phyloP scores from a whole-genome alignment of 1,284 basidiomycete species.

The Cutaneotrichosporon daszewskae region DNA sequence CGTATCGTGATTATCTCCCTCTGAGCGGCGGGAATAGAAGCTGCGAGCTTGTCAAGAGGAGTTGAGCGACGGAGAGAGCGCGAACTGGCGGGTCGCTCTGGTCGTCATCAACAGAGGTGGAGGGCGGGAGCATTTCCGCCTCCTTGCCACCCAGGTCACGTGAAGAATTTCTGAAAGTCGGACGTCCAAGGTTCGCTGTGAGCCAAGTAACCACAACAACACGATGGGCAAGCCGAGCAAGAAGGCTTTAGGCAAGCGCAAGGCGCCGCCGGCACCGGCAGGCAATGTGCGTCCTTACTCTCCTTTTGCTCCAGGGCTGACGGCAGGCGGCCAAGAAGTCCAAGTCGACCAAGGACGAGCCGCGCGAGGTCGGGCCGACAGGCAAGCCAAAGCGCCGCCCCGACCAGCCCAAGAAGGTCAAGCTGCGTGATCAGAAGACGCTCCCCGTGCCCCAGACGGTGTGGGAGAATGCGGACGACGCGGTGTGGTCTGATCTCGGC shows the following conservation, averaged over 20 bases:
- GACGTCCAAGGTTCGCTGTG: neutral
- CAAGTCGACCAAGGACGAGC: slow-evolving; percentile 7
- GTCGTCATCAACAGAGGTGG: neutral
- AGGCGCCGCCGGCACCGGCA: slow-evolving; percentile 10
- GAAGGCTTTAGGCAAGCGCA: slow-evolving; percentile 38
- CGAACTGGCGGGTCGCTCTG: too few species aligned
- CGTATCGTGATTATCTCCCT: slow-evolving; percentile 7
- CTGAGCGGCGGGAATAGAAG: too few species aligned
- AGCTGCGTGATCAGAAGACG: slow-evolving; percentile 44
- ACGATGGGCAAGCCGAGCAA: slow-evolving; percentile 32
- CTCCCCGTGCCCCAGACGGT: slow-evolving; percentile 42
- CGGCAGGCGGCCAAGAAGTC: slow-evolving; percentile 9
- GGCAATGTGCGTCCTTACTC: slow-evolving; percentile 7
- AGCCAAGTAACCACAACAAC: neutral
- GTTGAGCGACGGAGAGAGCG: too few species aligned
- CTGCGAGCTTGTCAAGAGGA: too few species aligned
- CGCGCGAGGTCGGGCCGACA: slow-evolving; percentile 23
- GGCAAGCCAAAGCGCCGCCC: slow-evolving; percentile 40
- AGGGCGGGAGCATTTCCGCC: slow-evolving; percentile 2
- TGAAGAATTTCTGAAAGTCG: slow-evolving; percentile 16
- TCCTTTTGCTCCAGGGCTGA: neutral
- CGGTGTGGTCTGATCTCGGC: slow-evolving; percentile 16
- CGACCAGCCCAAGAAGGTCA: slow-evolving; percentile 47
- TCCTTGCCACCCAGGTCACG: slow-evolving; percentile 6
- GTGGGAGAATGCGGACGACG: slow-evolving; percentile 23